phyloP scores from a whole-genome alignment of 108 stramenopile genomes.

The Pseudonitzschia delicatissima region DNA sequence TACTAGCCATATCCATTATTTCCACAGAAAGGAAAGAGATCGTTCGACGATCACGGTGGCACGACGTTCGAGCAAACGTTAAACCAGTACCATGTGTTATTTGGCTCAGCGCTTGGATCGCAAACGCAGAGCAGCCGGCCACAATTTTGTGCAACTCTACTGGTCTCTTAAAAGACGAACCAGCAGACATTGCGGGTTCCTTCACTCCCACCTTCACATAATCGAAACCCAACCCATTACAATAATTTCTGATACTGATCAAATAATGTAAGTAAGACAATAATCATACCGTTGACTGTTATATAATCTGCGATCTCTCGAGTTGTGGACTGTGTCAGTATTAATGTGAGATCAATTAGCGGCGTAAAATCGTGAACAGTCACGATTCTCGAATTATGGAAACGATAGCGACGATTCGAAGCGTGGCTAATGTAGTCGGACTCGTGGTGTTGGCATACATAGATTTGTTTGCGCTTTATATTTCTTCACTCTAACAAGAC shows the following conservation, averaged over 20 bases:
- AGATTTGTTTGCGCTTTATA: too few relatives aligned
- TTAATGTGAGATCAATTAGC: too few relatives aligned
- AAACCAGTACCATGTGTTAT: conserved; percentile 1
- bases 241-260: not conserved
- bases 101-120: not conserved
- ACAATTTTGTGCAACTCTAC: not conserved
- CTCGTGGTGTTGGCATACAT: too few relatives aligned
- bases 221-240: not conserved
- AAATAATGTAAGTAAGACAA: not conserved
- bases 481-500: not conserved
- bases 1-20: not conserved
- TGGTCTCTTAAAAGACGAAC: conserved; percentile 6
- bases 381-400: too few relatives aligned
- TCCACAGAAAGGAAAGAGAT: not conserved
- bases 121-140: conserved; percentile 9
- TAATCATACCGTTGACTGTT: not conserved
- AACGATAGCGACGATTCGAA: too few relatives aligned
- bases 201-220: not conserved
- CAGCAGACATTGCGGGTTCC: not conserved
- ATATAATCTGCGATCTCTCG: not conserved
- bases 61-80: not conserved
- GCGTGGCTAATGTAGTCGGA: too few relatives aligned
- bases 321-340: too few relatives aligned
- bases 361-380: too few relatives aligned
- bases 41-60: not conserved